These are phyloP conservation scores for Xanthoconium separans DNA, from an alignment of 1,284 basidiomycete genomes.

Conservation along the genomic window DNA sequence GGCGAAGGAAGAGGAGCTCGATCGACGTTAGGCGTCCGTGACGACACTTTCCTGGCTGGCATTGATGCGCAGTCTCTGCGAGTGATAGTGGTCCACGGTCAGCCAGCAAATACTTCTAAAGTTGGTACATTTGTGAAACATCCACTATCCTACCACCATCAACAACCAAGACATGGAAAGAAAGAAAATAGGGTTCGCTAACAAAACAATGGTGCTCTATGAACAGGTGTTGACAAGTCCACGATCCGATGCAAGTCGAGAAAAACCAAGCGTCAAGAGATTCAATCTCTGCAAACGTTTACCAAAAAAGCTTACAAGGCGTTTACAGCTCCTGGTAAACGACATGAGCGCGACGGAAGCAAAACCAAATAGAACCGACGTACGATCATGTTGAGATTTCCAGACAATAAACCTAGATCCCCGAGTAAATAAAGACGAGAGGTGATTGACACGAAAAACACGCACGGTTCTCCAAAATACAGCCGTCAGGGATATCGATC, in stretches of 20 bases:
- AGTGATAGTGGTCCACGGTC: too few relatives aligned
- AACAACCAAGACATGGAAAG: conserved; percentile 2
- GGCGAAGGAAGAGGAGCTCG: too few relatives aligned
- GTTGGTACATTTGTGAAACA: not conserved
- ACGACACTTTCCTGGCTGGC: too few relatives aligned
- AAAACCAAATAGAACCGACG: conserved; percentile 25
- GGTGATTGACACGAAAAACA: conserved; percentile 7
- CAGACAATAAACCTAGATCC: conserved; percentile 53
- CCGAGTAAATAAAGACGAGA: conserved; percentile 7
- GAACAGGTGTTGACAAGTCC: conserved; percentile 16
- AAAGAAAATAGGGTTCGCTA: not conserved
- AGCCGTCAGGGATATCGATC: conserved; percentile 95
- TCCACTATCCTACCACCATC: conserved; percentile 6
- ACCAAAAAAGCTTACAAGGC: not conserved
- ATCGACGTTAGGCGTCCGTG: too few relatives aligned
- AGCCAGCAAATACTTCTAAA: not conserved
- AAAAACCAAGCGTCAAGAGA: conserved; percentile 6
- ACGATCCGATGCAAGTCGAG: conserved; percentile 14
- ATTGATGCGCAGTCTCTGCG: too few relatives aligned
- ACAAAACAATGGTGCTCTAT: conserved; percentile 15
- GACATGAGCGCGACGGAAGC: conserved; percentile 1
- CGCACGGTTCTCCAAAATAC: conserved; percentile 88
- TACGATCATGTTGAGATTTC: conserved; percentile 70
- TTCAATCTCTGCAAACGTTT: conserved; percentile 3
- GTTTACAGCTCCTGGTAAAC: conserved; percentile 31